A percentile compares a stretch with the other conserved stretches of the same genome.
These are phyloP conservation scores for Centrapalus pauciflorus DNA, from an alignment of 129 eudicot species.

Conservation along the genomic window DNA sequence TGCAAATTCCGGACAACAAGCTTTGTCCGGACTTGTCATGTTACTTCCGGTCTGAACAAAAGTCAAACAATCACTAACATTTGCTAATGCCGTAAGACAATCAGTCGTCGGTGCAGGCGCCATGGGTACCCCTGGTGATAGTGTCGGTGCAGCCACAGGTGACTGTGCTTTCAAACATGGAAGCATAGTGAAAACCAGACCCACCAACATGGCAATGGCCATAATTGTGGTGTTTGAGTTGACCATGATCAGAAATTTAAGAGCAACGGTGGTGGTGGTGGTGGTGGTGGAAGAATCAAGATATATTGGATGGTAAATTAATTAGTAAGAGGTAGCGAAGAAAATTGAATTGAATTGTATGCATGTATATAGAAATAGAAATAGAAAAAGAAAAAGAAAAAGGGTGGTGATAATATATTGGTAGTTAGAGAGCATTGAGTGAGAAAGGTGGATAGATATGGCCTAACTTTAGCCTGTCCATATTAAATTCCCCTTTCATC, in stretches of 20 bases:
- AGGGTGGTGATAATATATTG: no score
- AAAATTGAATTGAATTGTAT: slow-evolving; percentile 15
- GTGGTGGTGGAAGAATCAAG: background rate
- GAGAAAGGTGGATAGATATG: slow-evolving; percentile 35
- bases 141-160: slow-evolving; percentile 20
- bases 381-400: no score
- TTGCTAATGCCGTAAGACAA: slow-evolving; percentile 11
- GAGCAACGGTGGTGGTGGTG: background rate
- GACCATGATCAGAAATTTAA: slow-evolving; percentile 24
- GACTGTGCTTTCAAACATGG: slow-evolving; percentile 25
- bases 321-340: slow-evolving; percentile 13
- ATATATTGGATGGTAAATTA: slow-evolving; percentile 2
- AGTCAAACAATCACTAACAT: slow-evolving; percentile 35
- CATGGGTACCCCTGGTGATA: slow-evolving; percentile 7
- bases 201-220: slow-evolving; percentile 21
- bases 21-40: slow-evolving; percentile 27
- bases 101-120: slow-evolving; percentile 26
- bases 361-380: slow-evolving; percentile 21
- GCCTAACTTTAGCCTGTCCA: slow-evolving; percentile 33
- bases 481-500: slow-evolving; percentile 39
- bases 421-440: slow-evolving; percentile 39
- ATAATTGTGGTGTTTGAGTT: slow-evolving; percentile 14
- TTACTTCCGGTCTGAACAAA: slow-evolving; percentile 34
- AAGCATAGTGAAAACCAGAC: slow-evolving; percentile 2
- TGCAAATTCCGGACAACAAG: slow-evolving; percentile 40